Percentiles rank a stretch among this genome's conserved stretches.
These are phyloP conservation scores for Rhodotorula diobovata DNA, from an alignment of 768 basidiomycete species.

Conservation along the genomic window DNA sequence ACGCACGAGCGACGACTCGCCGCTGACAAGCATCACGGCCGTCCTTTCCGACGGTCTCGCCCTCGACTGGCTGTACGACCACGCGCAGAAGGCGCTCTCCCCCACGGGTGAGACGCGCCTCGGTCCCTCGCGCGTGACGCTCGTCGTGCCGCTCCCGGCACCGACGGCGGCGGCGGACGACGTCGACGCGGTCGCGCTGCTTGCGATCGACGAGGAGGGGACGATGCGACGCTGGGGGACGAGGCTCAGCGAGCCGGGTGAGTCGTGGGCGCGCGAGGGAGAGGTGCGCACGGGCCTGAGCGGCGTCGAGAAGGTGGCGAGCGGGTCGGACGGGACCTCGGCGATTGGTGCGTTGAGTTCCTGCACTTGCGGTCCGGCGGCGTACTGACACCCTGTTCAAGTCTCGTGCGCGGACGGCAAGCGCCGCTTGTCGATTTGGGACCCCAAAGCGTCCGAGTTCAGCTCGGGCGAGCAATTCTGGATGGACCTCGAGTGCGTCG, in stretches of 20 bases:
- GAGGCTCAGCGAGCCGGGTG: not conserved
- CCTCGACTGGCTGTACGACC: conserved; percentile 4
- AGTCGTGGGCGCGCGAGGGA: not conserved
- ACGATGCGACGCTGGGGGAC: conserved; percentile 12
- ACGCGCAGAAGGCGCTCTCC: not conserved
- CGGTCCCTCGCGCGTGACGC: not conserved
- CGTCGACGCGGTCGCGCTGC: not conserved
- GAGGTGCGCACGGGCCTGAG: not conserved
- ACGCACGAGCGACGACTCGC: not conserved
- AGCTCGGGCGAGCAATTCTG: conserved; percentile 79
- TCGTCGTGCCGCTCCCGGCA: not conserved
- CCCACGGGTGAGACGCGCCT: not conserved
- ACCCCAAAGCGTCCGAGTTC: conserved; percentile 90
- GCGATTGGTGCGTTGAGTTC: conserved; percentile 62
- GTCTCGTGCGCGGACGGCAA: conserved; percentile 61
- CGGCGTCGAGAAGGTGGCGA: conserved; percentile 57
- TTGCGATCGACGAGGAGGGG: conserved; percentile 9
- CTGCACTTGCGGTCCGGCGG: too few species aligned
- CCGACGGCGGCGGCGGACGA: too few species aligned
- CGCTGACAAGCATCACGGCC: conserved; percentile 6
- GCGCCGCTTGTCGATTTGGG: conserved; percentile 89
- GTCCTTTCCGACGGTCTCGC: not conserved
- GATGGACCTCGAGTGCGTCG: conserved; percentile 42
- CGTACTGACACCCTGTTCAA: conserved; percentile 42
- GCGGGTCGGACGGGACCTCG: conserved; percentile 88